Percentiles rank a stretch among this genome's conserved stretches.
phyloP scores from a whole-genome alignment of 208 protist genomes.

The Crithidia fasciculata region DNA sequence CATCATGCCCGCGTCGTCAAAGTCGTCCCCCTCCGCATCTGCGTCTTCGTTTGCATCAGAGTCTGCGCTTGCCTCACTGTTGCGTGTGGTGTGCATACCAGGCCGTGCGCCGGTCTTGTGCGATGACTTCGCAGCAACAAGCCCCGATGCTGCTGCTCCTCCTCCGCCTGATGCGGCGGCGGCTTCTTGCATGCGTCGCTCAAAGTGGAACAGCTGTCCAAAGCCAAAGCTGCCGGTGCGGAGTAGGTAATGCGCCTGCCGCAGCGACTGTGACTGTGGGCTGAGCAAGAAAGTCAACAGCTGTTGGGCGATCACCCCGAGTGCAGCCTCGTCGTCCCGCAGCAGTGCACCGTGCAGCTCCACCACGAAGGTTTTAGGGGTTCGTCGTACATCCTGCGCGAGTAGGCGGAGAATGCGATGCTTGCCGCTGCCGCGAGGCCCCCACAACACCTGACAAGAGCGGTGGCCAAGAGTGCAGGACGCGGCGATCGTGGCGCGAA shows the following conservation, averaged over 20 bases:
- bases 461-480: slow-evolving; percentile 76
- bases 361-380: slow-evolving; percentile 60
- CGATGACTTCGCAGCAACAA: neutral
- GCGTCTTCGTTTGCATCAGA: neutral
- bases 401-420: slow-evolving; percentile 75
- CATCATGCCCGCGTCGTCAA: slow-evolving; percentile 38
- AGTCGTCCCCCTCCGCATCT: slow-evolving; percentile 8
- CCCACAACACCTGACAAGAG: slow-evolving; percentile 82
- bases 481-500: slow-evolving; percentile 74
- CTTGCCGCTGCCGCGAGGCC: slow-evolving; percentile 72
- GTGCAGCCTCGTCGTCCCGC: slow-evolving; percentile 65
- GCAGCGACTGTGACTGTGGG: slow-evolving; percentile 53
- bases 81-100: too few species aligned
- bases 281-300: slow-evolving; percentile 66
- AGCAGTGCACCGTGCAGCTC: slow-evolving; percentile 72
- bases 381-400: slow-evolving; percentile 56
- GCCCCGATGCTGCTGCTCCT: neutral
- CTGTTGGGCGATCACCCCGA: slow-evolving; percentile 71
- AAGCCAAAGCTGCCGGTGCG: slow-evolving; percentile 77
- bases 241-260: slow-evolving; percentile 56
- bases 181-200: slow-evolving; percentile 31
- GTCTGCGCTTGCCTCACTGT: too few species aligned
- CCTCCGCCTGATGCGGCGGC: slow-evolving; percentile 9
- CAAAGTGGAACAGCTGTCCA: slow-evolving; percentile 78
- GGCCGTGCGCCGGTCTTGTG: neutral